These are phyloP conservation scores for Podila verticillata DNA, from an alignment of 192 early-diverging fungal genomes.

Conservation along the genomic window DNA sequence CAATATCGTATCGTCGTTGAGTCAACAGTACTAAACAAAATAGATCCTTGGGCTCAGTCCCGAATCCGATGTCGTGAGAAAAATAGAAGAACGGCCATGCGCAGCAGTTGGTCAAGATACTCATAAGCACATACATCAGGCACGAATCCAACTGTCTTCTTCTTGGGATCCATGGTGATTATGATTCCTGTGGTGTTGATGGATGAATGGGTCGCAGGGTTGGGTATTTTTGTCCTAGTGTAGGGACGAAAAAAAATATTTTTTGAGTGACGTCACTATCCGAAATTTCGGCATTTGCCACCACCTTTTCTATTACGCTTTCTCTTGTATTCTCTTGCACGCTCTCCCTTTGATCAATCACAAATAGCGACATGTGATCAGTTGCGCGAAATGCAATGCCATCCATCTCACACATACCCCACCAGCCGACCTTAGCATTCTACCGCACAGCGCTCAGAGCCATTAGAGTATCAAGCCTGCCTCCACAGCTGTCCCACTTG, in stretches of 20 bases:
- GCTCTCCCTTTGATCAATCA: background rate
- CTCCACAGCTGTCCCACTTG: slow-evolving; percentile 21
- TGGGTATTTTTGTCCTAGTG: too few species aligned
- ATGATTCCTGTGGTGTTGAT: background rate
- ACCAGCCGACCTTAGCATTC: slow-evolving; percentile 30
- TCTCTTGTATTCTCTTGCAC: background rate
- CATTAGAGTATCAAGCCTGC: slow-evolving; percentile 1
- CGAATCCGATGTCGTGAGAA: background rate
- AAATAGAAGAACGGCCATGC: background rate
- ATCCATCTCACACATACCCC: slow-evolving; percentile 4
- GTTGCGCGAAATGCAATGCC: background rate
- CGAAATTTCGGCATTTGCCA: background rate
- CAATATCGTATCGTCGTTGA: background rate
- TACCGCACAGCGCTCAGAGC: slow-evolving; percentile 32
- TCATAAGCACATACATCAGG: slow-evolving; percentile 34
- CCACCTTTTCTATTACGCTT: background rate
- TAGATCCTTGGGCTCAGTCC: slow-evolving; percentile 2
- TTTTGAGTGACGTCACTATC: background rate
- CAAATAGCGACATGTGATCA: background rate
- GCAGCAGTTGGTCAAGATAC: background rate
- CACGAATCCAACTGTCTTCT: slow-evolving; percentile 52
- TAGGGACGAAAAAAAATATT: background rate
- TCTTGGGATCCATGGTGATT: slow-evolving; percentile 45
- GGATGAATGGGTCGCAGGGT: background rate
- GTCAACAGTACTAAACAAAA: background rate